Percentiles rank a stretch among this genome's conserved stretches.
Conservation (phyloP, 192 early-diverging fungal genomes). For the Coemansia sp. region DNA sequence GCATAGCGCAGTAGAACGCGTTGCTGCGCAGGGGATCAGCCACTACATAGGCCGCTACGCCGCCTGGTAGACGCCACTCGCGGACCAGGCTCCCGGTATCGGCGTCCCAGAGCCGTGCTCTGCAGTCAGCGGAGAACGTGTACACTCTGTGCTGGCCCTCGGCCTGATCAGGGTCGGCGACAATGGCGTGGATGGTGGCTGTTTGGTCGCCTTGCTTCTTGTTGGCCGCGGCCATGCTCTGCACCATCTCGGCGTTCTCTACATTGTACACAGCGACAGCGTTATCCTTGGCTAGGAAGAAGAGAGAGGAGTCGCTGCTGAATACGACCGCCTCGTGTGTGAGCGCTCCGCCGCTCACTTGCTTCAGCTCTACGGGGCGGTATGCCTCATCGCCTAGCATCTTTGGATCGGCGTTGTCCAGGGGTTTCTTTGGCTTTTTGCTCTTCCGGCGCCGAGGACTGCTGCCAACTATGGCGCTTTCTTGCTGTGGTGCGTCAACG, state of each 20-base stretch:
- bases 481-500: not conserved
- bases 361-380: conserved; percentile 30
- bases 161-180: conserved; percentile 12
- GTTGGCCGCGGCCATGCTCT: conserved; percentile 28
- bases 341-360: conserved; percentile 41
- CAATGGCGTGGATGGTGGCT: conserved; percentile 25
- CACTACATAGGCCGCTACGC: conserved; percentile 11
- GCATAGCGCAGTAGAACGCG: conserved; percentile 33
- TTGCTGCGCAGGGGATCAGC: conserved; percentile 20
- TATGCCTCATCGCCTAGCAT: conserved; percentile 16
- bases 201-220: conserved; percentile 7
- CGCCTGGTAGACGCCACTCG: conserved; percentile 24
- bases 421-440: not conserved
- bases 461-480: not conserved
- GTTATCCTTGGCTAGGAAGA: conserved; percentile 47
- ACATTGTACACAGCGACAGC: conserved; percentile 47
- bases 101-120: conserved; percentile 36
- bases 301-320: conserved; percentile 47
- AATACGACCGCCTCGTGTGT: conserved; percentile 40
- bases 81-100: conserved; percentile 23
- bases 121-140: conserved; percentile 38
- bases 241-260: conserved; percentile 50
- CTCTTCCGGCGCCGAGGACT: not conserved
- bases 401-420: not conserved
- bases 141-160: conserved; percentile 19